Conservation (phyloP, 495 filamentous ascomycete species). For the Annulohypoxylon nitens region DNA sequence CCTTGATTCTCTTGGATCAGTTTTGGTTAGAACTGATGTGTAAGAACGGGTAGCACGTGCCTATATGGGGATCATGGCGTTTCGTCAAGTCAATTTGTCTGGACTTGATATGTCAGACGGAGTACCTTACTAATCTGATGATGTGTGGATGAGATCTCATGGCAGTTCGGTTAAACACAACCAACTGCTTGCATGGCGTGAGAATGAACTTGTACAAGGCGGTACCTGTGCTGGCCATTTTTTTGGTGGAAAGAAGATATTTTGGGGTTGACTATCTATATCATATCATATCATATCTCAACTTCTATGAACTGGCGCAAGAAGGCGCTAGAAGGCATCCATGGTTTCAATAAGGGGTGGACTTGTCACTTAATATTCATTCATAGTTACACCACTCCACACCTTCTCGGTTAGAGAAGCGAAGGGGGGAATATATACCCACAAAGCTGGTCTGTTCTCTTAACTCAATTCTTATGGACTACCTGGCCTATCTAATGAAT, state of each 20-base stretch:
- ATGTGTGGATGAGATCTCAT: conserved; percentile 1
- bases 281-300: conserved; percentile 1
- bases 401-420: not conserved
- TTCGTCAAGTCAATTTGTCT: not conserved
- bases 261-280: not conserved
- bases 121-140: not conserved
- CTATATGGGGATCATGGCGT: conserved; percentile 4
- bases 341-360: not conserved
- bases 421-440: not conserved
- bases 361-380: not conserved
- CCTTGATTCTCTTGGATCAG: not conserved
- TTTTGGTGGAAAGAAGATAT: not conserved
- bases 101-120: not conserved
- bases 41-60: not conserved
- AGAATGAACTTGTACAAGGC: not conserved
- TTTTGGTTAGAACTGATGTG: not conserved
- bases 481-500: not conserved
- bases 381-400: not conserved
- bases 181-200: not conserved
- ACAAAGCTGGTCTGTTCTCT: not conserved
- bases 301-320: not conserved
- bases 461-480: not conserved
- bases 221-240: not conserved
- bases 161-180: not conserved
- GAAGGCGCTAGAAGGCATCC: not conserved